These are phyloP conservation scores for Pisolithus microcarpus DNA, from an alignment of 768 basidiomycete genomes.

Conservation along the genomic window DNA sequence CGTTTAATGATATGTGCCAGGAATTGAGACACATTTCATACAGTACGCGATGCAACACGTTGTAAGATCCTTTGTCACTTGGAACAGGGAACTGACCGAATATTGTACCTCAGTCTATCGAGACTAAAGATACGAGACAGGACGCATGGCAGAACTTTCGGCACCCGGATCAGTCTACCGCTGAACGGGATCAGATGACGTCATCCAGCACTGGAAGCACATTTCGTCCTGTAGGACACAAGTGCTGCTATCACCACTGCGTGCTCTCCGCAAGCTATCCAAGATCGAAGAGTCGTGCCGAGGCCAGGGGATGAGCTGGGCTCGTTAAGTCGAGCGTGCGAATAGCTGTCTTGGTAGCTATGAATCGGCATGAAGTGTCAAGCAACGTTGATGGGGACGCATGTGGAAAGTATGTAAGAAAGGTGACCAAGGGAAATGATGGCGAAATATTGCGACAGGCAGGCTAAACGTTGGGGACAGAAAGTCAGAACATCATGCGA, in stretches of 20 bases:
- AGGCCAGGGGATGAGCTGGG: background rate
- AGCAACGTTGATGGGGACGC: background rate
- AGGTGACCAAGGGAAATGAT: no score
- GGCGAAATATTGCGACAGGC: background rate
- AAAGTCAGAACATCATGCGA: background rate
- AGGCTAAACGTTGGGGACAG: background rate
- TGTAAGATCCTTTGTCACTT: no score
- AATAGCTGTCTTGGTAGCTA: background rate
- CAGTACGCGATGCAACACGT: no score
- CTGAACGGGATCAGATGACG: background rate
- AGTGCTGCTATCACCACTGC: background rate
- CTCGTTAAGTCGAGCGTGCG: background rate
- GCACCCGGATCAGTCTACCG: no score
- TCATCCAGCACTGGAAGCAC: background rate
- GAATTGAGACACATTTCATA: no score
- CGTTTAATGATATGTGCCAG: background rate
- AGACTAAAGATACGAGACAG: no score
- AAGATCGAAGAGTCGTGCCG: background rate
- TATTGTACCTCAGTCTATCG: no score
- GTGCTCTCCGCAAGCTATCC: background rate
- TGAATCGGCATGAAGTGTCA: background rate
- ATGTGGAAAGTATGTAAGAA: background rate
- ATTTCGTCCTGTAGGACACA: background rate
- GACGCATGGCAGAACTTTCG: no score
- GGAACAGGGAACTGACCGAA: no score